Evolutionary conservation across 305 asterid genomes (phyloP).

Genomic region (Fraxinus angustifolia): DNA sequence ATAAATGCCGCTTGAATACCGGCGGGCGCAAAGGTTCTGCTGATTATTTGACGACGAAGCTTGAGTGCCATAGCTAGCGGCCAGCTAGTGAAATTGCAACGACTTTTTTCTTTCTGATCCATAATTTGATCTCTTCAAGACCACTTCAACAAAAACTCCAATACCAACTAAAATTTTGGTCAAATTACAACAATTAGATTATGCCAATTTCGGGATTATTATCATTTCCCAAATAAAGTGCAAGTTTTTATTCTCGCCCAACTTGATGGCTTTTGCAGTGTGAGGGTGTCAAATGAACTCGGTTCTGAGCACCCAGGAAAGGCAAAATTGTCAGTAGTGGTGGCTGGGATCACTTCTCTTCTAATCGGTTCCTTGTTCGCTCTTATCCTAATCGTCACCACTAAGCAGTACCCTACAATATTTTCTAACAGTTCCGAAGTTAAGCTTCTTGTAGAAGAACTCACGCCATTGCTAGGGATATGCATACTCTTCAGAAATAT

Average conservation of each 20-base stretch:
- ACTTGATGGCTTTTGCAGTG: slow-evolving; percentile 26
- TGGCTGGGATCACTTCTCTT: slow-evolving; percentile 38
- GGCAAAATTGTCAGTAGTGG: slow-evolving; percentile 43
- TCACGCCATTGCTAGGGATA: slow-evolving; percentile 48
- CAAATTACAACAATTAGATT: no score
- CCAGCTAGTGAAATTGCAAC: no score
- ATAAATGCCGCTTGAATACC: no score
- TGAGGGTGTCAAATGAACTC: slow-evolving; percentile 57
- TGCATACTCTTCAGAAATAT: slow-evolving; percentile 40
- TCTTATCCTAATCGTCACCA: slow-evolving; percentile 18
- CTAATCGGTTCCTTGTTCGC: slow-evolving; percentile 36
- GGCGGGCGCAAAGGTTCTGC: no score
- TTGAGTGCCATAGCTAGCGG: no score
- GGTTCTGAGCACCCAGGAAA: slow-evolving; percentile 46
- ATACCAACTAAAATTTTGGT: no score
- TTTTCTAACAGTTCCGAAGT: slow-evolving; percentile 40
- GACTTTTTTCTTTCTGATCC: no score
- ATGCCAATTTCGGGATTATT: neutral
- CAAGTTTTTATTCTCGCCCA: neutral
- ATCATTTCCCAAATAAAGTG: neutral
- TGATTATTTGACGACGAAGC: no score
- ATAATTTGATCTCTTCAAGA: no score
- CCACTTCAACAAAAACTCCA: no score
- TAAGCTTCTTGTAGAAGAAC: slow-evolving; percentile 31
- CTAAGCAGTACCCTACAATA: slow-evolving; percentile 36